phyloP scores from a whole-genome alignment of 208 protist species.

The Leishmania amazonensis region DNA sequence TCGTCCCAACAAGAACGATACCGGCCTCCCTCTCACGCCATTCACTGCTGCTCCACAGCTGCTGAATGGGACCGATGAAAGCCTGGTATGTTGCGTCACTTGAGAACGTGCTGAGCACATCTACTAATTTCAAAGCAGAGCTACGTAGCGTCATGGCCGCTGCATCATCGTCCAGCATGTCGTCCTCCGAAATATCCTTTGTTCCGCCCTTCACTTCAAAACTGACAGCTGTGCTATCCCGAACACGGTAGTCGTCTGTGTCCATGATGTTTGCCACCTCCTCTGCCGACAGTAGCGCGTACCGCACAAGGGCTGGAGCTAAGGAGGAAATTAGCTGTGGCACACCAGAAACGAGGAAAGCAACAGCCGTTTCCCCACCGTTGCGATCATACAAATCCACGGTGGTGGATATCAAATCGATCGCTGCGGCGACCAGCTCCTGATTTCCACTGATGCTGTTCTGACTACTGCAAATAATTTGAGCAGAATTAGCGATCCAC shows the following conservation, averaged over 20 bases:
- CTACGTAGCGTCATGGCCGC: constrained; percentile 74
- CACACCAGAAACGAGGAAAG: constrained; percentile 52
- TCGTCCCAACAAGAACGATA: constrained; percentile 82
- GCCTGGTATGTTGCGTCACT: constrained; percentile 44
- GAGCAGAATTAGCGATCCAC: constrained; percentile 60
- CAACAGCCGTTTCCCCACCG: constrained; percentile 52
- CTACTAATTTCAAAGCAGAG: constrained; percentile 75
- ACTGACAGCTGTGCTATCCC: constrained; percentile 53
- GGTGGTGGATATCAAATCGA: constrained; percentile 63
- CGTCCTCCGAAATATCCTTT: constrained; percentile 80
- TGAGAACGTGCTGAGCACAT: constrained; percentile 62
- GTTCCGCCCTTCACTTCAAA: constrained; percentile 42
- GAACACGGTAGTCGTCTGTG: constrained; percentile 75
- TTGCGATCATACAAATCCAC: constrained; percentile 66
- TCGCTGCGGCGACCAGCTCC: constrained; percentile 60
- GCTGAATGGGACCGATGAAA: constrained; percentile 52
- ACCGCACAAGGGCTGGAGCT: constrained; percentile 54
- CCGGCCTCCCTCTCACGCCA: constrained; percentile 68
- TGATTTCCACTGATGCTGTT: constrained; percentile 33
- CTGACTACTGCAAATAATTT: constrained; percentile 43
- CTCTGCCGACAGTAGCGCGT: constrained; percentile 70
- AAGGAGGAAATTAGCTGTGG: constrained; percentile 37
- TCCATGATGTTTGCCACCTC: constrained; percentile 75
- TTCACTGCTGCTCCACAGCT: constrained; percentile 58
- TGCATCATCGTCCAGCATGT: constrained; percentile 63